Evolutionary conservation across 768 basidiomycete species (phyloP).

Genomic region (Coprinellus micaceus): DNA sequence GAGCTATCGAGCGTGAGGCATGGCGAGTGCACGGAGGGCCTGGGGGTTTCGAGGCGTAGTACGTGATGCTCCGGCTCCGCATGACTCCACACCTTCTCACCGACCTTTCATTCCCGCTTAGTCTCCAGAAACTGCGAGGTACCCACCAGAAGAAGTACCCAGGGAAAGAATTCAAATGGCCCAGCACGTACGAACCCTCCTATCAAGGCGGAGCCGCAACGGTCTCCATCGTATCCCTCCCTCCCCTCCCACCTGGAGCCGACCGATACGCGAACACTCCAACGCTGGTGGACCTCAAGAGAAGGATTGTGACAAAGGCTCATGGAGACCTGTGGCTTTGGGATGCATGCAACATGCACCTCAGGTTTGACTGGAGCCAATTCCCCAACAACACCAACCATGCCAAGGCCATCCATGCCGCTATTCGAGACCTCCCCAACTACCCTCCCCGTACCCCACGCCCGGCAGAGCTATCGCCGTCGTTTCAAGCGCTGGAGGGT

Average conservation of each 20-base stretch:
- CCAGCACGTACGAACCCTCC: not conserved
- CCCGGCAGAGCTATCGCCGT: not conserved
- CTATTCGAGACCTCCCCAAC: not conserved
- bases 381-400: not conserved
- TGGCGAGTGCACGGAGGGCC: constrained; percentile 12
- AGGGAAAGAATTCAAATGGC: not conserved
- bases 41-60: not conserved
- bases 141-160: not conserved
- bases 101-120: not conserved
- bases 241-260: not conserved
- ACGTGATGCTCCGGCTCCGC: not conserved
- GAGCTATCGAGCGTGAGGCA: constrained; percentile 9
- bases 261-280: not conserved
- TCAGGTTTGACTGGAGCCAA: no score
- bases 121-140: not conserved
- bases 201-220: not conserved
- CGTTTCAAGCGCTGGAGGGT: not conserved
- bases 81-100: not conserved
- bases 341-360: not conserved
- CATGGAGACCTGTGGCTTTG: constrained; percentile 2
- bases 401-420: not conserved
- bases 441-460: not conserved
- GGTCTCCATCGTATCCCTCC: not conserved
- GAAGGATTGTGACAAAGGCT: not conserved
- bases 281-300: not conserved